Base-by-base conservation (phyloP, 2,329 filamentous ascomycete species). In the Salinomyces thailandicus region DNA sequence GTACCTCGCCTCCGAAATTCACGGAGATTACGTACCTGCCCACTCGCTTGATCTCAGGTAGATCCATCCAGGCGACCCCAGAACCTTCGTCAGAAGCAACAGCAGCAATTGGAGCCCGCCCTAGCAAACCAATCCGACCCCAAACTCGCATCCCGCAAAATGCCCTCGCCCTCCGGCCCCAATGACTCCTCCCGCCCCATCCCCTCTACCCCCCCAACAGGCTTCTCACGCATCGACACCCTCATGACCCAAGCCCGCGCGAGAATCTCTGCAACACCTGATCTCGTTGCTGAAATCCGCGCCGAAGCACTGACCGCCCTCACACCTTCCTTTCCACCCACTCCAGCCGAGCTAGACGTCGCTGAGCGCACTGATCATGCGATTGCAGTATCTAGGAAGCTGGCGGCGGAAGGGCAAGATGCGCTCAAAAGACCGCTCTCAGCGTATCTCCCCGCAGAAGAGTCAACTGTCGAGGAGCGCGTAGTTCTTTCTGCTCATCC, bases 181-280 rank as follows among this genome's bases (percentile, higher is more conserved):
- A n/a, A n/a, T n/a, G n/a, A n/a, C n/a, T n/a, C n/a, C n/a, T n/a
- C n/a, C n/a, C n/a, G n/a, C n/a, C n/a, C n/a, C 14, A 37, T 19
- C 18, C 20, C 17, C 22, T 22, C 19, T 9, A 31, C 33, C 22
- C 39, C 42, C 8, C 37, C 42, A 26, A 39, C 44, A 22, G 42
- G 37, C 20, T 33, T 44, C 31, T 33, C 34, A 18, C 17, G 18
- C 2, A 27, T 46, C 24, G 36, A 42, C 12, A 36, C 28, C 29
- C 38, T 40, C 27, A 46, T 42, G 42, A 34, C 41, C 14, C 35
- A 36, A 38, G 41, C 44, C 14, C 36, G 36, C 19, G 32, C 26
- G 38, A 39, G 16, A 38, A 35, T 31, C 35, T 33, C 16, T 18
- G 22, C 9, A 16, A 41, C 20, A 16, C 44, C 17, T 11, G 17